These are phyloP conservation scores for Xylariaceae sp. DNA, from an alignment of 2,329 filamentous ascomycete species.

Conservation along the genomic window DNA sequence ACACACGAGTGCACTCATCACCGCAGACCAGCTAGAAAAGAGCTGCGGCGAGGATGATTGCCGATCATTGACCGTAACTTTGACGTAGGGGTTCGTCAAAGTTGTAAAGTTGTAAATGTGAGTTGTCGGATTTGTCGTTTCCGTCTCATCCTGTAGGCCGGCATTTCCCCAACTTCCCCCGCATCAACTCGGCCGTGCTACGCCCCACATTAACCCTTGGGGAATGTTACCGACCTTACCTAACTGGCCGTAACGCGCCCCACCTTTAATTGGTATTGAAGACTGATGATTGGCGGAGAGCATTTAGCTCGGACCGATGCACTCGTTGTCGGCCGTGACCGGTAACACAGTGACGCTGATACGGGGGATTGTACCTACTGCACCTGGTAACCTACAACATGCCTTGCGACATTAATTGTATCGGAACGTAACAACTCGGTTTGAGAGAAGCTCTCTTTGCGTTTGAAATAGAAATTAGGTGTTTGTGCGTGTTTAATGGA, in stretches of 20 bases:
- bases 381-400: too few relatives aligned
- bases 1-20: constrained; percentile 28
- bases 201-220: not conserved
- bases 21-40: constrained; percentile 28
- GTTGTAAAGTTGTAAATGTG: not conserved
- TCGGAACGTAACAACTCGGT: too few relatives aligned
- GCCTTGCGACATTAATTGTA: too few relatives aligned
- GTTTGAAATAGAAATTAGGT: too few relatives aligned
- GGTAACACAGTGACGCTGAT: too few relatives aligned
- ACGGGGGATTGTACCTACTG: too few relatives aligned
- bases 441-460: too few relatives aligned
- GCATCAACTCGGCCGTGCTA: constrained; percentile 4
- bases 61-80: constrained; percentile 21
- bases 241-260: not conserved
- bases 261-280: too few relatives aligned
- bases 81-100: not conserved
- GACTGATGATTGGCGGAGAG: too few relatives aligned
- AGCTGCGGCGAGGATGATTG: constrained; percentile 21
- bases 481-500: too few relatives aligned
- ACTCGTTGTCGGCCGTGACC: too few relatives aligned
- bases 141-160: constrained; percentile 1
- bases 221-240: not conserved
- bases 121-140: not conserved
- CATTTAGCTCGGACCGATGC: too few relatives aligned
- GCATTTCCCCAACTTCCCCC: constrained; percentile 19